Conservation (phyloP, 768 basidiomycete species). For the Kwoniella dendrophila region DNA sequence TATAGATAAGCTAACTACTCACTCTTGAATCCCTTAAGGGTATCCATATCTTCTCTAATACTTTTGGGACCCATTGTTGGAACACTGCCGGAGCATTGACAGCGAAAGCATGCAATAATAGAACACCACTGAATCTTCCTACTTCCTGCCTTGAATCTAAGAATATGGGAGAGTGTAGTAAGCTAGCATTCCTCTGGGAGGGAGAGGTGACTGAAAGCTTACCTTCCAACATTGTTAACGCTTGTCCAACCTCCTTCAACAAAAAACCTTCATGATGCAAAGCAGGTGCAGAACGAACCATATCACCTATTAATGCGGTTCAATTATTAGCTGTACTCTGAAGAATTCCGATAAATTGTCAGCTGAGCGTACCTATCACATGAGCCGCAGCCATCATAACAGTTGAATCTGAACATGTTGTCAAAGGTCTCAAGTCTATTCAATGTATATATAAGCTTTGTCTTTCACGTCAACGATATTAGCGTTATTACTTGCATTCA, state of each 20-base stretch:
- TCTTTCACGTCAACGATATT: constrained; percentile 50
- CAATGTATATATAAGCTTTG: constrained; percentile 63
- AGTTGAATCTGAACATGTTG: constrained; percentile 85
- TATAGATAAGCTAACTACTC: constrained; percentile 13
- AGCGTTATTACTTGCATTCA: constrained; percentile 37
- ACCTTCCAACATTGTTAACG: constrained; percentile 70
- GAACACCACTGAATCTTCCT: constrained; percentile 86
- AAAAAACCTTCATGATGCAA: constrained; percentile 87
- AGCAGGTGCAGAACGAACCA: constrained; percentile 77
- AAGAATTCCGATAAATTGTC: too few species aligned
- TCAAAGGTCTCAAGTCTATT: constrained; percentile 76
- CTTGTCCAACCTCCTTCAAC: constrained; percentile 82
- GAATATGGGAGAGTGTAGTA: background rate
- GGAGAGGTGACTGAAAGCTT: background rate
- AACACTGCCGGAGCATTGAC: constrained; percentile 84
- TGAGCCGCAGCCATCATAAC: constrained; percentile 95
- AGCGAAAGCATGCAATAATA: constrained; percentile 91
- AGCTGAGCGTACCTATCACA: constrained; percentile 61
- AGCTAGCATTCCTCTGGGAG: too few species aligned
- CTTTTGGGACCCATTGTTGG: constrained; percentile 79
- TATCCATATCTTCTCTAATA: constrained; percentile 89
- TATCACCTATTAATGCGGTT: constrained; percentile 58
- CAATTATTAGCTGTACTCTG: background rate
- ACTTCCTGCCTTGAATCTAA: constrained; percentile 75
- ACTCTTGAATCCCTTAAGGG: constrained; percentile 85